Evolutionary conservation across 192 early-diverging fungal genomes (phyloP).

Genomic region (Backusella morwellensis): DNA sequence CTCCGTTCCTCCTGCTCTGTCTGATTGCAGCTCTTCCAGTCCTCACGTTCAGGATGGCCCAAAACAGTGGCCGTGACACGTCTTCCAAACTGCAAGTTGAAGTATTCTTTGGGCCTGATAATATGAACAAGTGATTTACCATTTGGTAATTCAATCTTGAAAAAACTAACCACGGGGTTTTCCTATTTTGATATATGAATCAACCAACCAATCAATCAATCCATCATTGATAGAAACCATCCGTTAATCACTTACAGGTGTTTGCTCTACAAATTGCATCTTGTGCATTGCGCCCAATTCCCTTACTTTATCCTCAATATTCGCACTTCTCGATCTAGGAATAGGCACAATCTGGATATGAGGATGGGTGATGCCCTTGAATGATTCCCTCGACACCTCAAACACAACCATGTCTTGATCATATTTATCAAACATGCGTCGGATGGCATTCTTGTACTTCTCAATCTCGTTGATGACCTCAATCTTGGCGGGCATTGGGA

Average conservation of each 20-base stretch:
- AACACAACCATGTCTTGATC: constrained; percentile 69
- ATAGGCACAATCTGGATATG: constrained; percentile 74
- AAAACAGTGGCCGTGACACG: constrained; percentile 65
- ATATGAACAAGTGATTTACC: constrained; percentile 43
- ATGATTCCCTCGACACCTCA: constrained; percentile 63
- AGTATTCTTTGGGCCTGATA: constrained; percentile 40
- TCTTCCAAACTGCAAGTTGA: constrained; percentile 80
- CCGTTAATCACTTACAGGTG: constrained; percentile 13
- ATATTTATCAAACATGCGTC: constrained; percentile 50
- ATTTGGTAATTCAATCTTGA: constrained; percentile 58
- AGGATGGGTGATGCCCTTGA: constrained; percentile 48
- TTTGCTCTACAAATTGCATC: constrained; percentile 37
- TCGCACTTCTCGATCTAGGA: constrained; percentile 38
- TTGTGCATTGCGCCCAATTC: constrained; percentile 41
- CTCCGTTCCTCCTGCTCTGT: constrained; percentile 61
- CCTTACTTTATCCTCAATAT: constrained; percentile 38
- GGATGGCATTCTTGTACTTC: constrained; percentile 55
- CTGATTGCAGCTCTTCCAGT: constrained; percentile 80
- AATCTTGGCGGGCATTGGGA: constrained; percentile 34
- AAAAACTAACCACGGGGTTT: constrained; percentile 33
- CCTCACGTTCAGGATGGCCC: constrained; percentile 62
- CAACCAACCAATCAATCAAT: no score
- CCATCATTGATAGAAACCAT: no score
- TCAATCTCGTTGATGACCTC: constrained; percentile 49
- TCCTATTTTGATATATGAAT: constrained; percentile 4